These are phyloP conservation scores for Ustilaginoidea virens DNA, from an alignment of 2,329 filamentous ascomycete genomes.

Conservation along the genomic window DNA sequence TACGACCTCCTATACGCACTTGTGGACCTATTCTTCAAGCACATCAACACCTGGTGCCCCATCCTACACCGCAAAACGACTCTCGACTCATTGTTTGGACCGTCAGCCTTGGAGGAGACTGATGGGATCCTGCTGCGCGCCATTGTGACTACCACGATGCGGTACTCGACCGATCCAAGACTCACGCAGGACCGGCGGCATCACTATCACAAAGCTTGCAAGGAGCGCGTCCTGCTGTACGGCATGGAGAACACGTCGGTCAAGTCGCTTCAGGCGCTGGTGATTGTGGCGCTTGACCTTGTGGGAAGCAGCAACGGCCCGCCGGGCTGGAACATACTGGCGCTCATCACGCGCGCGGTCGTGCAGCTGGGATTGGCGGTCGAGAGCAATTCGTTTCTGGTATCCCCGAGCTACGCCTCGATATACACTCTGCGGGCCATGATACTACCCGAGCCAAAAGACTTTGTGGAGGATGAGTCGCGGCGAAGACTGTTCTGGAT, in stretches of 20 bases:
- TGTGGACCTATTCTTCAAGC: slow-evolving; percentile 64
- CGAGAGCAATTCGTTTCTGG: slow-evolving; percentile 63
- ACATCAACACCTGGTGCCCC: slow-evolving; percentile 74
- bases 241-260: slow-evolving; percentile 83
- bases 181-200: slow-evolving; percentile 58
- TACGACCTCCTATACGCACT: slow-evolving; percentile 60
- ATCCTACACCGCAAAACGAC: slow-evolving; percentile 79
- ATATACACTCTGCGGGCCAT: slow-evolving; percentile 83
- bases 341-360: slow-evolving; percentile 74
- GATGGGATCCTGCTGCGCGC: slow-evolving; percentile 74
- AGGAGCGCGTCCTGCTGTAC: slow-evolving; percentile 74
- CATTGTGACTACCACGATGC: slow-evolving; percentile 75
- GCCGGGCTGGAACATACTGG: slow-evolving; percentile 83
- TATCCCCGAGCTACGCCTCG: slow-evolving; percentile 65
- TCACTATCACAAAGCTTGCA: slow-evolving; percentile 66
- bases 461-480: slow-evolving; percentile 83
- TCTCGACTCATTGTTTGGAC: slow-evolving; percentile 66
- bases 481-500: slow-evolving; percentile 82
- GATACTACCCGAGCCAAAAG: slow-evolving; percentile 65
- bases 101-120: slow-evolving; percentile 59
- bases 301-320: slow-evolving; percentile 80
- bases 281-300: slow-evolving; percentile 73
- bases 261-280: slow-evolving; percentile 71
- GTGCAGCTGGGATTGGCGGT: slow-evolving; percentile 78
- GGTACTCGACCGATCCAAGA: slow-evolving; percentile 64